Evolutionary conservation across 1,284 basidiomycete species (phyloP).

Genomic region (Meripilus lineatus): DNA sequence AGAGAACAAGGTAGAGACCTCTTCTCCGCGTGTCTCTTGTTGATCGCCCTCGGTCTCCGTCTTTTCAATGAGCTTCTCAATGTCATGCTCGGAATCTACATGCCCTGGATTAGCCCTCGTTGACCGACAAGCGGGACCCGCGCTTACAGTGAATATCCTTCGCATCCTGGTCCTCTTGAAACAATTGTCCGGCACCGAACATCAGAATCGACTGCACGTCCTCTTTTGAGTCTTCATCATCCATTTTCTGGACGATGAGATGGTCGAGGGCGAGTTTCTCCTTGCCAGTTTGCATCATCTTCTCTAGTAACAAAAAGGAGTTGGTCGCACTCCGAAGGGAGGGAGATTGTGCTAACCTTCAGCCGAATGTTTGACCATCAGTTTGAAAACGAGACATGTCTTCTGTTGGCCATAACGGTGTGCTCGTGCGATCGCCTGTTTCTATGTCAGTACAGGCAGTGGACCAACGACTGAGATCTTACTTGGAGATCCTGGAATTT

Average conservation of each 20-base stretch:
- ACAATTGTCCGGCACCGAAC: constrained; percentile 77
- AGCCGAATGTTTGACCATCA: constrained; percentile 87
- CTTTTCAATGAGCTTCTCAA: constrained; percentile 79
- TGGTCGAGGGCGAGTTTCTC: constrained; percentile 90
- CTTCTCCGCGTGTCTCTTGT: constrained; percentile 37
- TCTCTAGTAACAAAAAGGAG: constrained; percentile 54
- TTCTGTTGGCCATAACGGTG: constrained; percentile 83
- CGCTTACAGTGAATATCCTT: constrained; percentile 70
- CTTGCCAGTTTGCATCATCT: constrained; percentile 84
- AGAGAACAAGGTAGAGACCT: constrained; percentile 54
- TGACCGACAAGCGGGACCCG: background rate
- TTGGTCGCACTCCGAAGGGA: too few relatives aligned
- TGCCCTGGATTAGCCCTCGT: background rate
- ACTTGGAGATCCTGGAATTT: constrained; percentile 63
- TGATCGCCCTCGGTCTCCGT: constrained; percentile 72
- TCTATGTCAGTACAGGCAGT: constrained; percentile 10
- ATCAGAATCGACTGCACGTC: constrained; percentile 79
- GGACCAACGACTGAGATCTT: constrained; percentile 15
- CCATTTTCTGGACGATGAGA: constrained; percentile 91
- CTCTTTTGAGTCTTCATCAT: constrained; percentile 69
- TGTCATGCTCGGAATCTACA: constrained; percentile 71
- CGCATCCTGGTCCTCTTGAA: constrained; percentile 53
- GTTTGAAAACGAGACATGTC: constrained; percentile 84
- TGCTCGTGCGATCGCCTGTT: constrained; percentile 83
- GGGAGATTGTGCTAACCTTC: constrained; percentile 59